Evolutionary conservation across 176 grass and related monocot genomes (phyloP).

Genomic region (Tillandsia leiboldiana): DNA sequence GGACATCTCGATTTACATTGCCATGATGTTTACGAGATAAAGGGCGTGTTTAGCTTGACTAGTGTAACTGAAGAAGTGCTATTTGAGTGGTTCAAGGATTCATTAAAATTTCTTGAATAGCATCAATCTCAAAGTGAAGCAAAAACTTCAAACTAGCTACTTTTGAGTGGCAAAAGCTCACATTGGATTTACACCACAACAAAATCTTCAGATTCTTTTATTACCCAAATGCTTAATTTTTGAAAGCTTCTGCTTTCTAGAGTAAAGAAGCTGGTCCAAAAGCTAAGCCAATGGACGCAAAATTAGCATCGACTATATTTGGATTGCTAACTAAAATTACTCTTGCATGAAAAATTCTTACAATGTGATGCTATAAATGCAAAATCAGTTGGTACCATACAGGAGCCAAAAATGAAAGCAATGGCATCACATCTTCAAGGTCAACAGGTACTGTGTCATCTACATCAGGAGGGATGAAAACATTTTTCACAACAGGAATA

Average conservation of each 20-base stretch:
- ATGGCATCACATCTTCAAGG: conserved; percentile 87
- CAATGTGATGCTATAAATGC: neutral
- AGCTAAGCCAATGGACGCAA: no score
- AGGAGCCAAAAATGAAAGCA: conserved; percentile 86
- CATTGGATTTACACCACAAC: no score
- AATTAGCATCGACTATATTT: no score
- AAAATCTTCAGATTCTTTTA: no score
- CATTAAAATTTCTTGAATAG: neutral
- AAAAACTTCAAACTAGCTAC: no score
- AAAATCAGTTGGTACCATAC: conserved; percentile 33
- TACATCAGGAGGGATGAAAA: conserved; percentile 63
- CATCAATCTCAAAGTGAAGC: no score
- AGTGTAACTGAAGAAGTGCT: no score
- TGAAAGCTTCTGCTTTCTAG: no score
- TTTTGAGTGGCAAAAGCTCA: no score
- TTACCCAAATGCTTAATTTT: no score
- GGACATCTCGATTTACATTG: neutral
- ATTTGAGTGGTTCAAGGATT: conserved; percentile 3
- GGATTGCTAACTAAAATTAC: neutral
- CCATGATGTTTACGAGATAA: neutral
- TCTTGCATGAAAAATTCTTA: neutral
- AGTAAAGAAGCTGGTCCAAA: no score
- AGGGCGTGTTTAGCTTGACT: no score
- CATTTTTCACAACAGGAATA: conserved; percentile 79
- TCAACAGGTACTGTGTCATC: conserved; percentile 40